Base-by-base conservation (phyloP, 1,284 basidiomycete species). In the Coniferiporia sulphurascens region DNA sequence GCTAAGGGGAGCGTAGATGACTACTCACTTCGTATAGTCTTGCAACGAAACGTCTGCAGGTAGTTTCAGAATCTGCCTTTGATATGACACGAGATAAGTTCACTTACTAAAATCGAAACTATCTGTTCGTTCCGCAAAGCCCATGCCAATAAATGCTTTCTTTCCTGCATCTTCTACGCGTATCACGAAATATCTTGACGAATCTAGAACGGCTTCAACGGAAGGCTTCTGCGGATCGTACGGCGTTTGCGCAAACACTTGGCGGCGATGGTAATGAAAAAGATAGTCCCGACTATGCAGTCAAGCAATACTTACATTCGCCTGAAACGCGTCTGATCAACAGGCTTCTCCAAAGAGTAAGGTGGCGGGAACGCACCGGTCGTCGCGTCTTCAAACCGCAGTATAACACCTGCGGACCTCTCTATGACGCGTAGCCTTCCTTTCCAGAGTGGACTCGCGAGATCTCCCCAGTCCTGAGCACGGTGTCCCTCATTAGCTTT, bases 201-300 rank as follows among this genome's bases (percentile, higher is more conserved):
- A 96, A 73, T 99, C 96, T 27, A 99, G 81, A 5, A 98, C 95
- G 6, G 95, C 91, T 69, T 99, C 97, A 17, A 98, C 93, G 32
- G 86, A 87, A 5, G 92, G 89, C 49, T 87, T 87, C 36, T 83
- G 77, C 9, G 88, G 80, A 67, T 92, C 87, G 71, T 98, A 99
- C n/a, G 87, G 86, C 9, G 92, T 86, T 65, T 87, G 87, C 32
- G 96, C 97, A 73, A 99, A 99, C 51, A 95, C 89, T 92, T 62
- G 34, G 44, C 22, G 48, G 13, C 44, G 55, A 61, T 48, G 7
- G 46, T 48, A 32, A 27, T 27, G 27, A 56, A 51, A 48, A 21
- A 52, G 52, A 59, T 63, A 36, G 44, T 61, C 51, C 19, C 49
- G 48, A 57, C 32, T 56, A 50, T 46, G 52, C 62, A 50, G 53